A percentile compares a stretch with the other conserved stretches of the same genome.
Conservation (phyloP, 2,329 filamentous ascomycete species). For the Cercospora sp. region DNA sequence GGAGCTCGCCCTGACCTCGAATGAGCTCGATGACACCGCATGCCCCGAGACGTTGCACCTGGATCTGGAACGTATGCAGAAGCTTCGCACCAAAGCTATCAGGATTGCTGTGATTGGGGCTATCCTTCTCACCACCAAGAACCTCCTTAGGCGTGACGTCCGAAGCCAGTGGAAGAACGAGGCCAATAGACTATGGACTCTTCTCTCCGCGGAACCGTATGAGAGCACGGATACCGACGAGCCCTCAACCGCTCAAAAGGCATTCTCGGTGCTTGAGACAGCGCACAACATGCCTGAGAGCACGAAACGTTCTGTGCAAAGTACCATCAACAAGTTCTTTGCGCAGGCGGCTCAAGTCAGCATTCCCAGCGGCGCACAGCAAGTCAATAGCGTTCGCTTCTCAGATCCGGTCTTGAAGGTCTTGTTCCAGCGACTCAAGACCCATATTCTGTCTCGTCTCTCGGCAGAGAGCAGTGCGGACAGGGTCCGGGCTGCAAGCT, state of each 20-base stretch:
- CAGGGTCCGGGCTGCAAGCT: slow-evolving; percentile 67
- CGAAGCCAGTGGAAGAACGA: slow-evolving; percentile 75
- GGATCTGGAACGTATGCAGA: slow-evolving; percentile 63
- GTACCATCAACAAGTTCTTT: slow-evolving; percentile 52
- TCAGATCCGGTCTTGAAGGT: slow-evolving; percentile 66
- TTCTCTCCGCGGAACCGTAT: slow-evolving; percentile 63
- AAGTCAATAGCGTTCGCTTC: slow-evolving; percentile 39
- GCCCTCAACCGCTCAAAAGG: slow-evolving; percentile 41
- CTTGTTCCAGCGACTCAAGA: slow-evolving; percentile 65
- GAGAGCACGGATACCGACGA: slow-evolving; percentile 41
- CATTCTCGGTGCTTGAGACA: slow-evolving; percentile 52
- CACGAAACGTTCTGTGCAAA: slow-evolving; percentile 47
- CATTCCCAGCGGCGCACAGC: slow-evolving; percentile 32
- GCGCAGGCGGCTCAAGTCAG: slow-evolving; percentile 48
- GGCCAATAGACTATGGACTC: slow-evolving; percentile 67
- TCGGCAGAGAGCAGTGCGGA: slow-evolving; percentile 67
- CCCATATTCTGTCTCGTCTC: slow-evolving; percentile 65
- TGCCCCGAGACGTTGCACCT: slow-evolving; percentile 74
- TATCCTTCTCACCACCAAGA: slow-evolving; percentile 77
- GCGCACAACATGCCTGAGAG: slow-evolving; percentile 52
- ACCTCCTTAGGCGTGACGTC: slow-evolving; percentile 77
- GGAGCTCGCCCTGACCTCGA: slow-evolving; percentile 70
- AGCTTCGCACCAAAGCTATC: slow-evolving; percentile 58
- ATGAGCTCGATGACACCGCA: slow-evolving; percentile 52
- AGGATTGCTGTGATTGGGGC: slow-evolving; percentile 72